Base-by-base conservation (phyloP, 164 flowering plant genomes). In the Chloranthus sessilifolius region DNA sequence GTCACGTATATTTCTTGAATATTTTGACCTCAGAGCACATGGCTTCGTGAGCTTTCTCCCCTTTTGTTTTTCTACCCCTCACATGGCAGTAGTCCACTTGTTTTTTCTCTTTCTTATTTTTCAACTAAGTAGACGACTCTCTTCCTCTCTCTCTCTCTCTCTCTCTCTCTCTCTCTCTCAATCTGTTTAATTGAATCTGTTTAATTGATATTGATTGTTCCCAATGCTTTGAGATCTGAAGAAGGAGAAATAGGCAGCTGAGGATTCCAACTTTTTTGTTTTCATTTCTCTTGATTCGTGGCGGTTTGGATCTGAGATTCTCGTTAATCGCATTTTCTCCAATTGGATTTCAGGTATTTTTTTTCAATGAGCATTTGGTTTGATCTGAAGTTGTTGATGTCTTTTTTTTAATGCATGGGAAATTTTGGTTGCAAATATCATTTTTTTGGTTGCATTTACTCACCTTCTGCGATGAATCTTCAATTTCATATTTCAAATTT, bases 21-120 rank as follows among this genome's bases (percentile, higher is more conserved):
- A 61, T 65, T 72, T 75, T 73, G 71, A 72, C 74, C 75, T 62
- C 66, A 52, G 36, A n/a, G 80, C 87, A 78, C 83, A 78, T 81
- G 87, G 74, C 68, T 57, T 61, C 82, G 65, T 68, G 63, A 60
- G 61, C 28, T 60, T 71, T 62, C 33, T 36, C 19, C 50, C 33
- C 47, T 47, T 64, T 47, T 33, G 42, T 60, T 52, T 63, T 48
- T 29, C 53, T 56, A 52, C 48, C 38, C 20, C 17, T 55, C 77
- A 71, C 75, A 67, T 65, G 66, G 59, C 61, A n/a, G n/a, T n/a
- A n/a, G n/a, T n/a, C n/a, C n/a, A n/a, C n/a, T n/a, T n/a, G n/a
- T 51, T 55, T 51, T 45, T 41, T 58, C 58, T 43, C 62, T 58
- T 55, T 51, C 36, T 52, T 56, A 62, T 54, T 17, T 37, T 39